phyloP scores from a whole-genome alignment of 2,329 filamentous ascomycete genomes.

The Beauveria sp. region DNA sequence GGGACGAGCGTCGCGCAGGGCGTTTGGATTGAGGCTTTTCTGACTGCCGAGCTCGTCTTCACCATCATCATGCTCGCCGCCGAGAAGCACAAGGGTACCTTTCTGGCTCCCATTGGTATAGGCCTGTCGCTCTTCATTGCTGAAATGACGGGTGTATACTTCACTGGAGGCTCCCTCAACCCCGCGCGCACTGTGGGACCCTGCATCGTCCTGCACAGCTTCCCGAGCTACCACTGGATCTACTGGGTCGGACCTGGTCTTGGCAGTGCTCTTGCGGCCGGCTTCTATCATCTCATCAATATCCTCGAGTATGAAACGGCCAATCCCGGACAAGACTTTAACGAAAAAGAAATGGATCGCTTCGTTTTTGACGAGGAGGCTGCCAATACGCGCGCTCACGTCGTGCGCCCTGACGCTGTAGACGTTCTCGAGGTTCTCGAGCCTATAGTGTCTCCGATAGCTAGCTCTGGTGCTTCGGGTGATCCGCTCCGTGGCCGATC shows the following conservation, averaged over 20 bases:
- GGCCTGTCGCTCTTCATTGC: slow-evolving; percentile 38
- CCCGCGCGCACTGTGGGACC: slow-evolving; percentile 40
- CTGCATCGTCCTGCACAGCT: slow-evolving; percentile 33
- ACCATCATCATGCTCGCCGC: slow-evolving; percentile 45
- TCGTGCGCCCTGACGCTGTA: slow-evolving; percentile 9
- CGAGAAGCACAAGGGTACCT: slow-evolving; percentile 40
- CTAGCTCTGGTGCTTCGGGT: not conserved
- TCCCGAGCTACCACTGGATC: slow-evolving; percentile 40
- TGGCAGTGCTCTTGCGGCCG: slow-evolving; percentile 7
- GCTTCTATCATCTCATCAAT: slow-evolving; percentile 14
- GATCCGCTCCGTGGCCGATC: slow-evolving; percentile 8
- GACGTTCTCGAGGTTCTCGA: slow-evolving; percentile 1
- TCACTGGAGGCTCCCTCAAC: slow-evolving; percentile 41
- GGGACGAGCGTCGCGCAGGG: slow-evolving; percentile 35
- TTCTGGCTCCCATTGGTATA: slow-evolving; percentile 41
- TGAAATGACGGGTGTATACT: slow-evolving; percentile 38
- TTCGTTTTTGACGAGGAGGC: slow-evolving; percentile 13
- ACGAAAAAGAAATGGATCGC: slow-evolving; percentile 13
- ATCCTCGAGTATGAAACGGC: slow-evolving; percentile 14
- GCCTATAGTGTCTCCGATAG: slow-evolving; percentile 1
- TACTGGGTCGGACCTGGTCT: slow-evolving; percentile 26
- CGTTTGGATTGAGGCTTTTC: slow-evolving; percentile 42
- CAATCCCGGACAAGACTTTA: slow-evolving; percentile 16
- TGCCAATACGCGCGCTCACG: slow-evolving; percentile 5
- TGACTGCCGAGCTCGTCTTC: slow-evolving; percentile 40